Conservation (phyloP, 164 flowering plant species). For the Annona cherimola region DNA sequence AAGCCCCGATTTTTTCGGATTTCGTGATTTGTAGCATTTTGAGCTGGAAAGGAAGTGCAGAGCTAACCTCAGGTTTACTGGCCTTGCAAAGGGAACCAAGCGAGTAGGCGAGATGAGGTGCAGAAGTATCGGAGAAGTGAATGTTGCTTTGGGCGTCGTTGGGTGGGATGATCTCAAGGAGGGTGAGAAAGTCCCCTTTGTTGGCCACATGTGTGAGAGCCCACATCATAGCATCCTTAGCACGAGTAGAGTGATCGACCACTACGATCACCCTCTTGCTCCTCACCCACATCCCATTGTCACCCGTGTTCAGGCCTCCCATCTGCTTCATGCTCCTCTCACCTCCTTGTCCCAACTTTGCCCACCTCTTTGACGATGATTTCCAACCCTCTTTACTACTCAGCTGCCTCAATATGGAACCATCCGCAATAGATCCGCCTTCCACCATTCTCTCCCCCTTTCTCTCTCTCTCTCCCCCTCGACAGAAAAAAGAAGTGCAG, state of each 20-base stretch:
- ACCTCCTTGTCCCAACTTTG: slow-evolving; percentile 8
- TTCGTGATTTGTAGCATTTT: neutral
- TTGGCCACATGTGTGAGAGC: slow-evolving; percentile 83
- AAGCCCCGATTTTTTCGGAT: neutral
- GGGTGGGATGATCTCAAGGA: slow-evolving; percentile 62
- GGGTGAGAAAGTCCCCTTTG: slow-evolving; percentile 74
- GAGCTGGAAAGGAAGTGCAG: no score
- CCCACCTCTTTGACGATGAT: slow-evolving; percentile 77
- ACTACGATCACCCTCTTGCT: slow-evolving; percentile 92
- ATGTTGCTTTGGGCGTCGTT: slow-evolving; percentile 14
- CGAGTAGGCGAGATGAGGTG: slow-evolving; percentile 45
- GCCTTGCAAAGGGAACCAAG: slow-evolving; percentile 89
- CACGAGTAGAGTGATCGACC: slow-evolving; percentile 51
- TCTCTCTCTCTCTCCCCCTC: neutral
- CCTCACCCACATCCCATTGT: slow-evolving; percentile 35
- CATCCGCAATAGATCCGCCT: slow-evolving; percentile 25
- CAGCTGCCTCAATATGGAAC: slow-evolving; percentile 50
- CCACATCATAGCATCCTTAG: slow-evolving; percentile 94
- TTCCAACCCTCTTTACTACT: slow-evolving; percentile 61
- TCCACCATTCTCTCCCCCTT: slow-evolving; percentile 31
- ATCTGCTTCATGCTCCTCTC: slow-evolving; percentile 40
- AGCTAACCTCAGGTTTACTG: slow-evolving; percentile 67
- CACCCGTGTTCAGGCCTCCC: slow-evolving; percentile 39
- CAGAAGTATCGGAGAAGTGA: slow-evolving; percentile 16
- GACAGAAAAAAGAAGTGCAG: neutral